These are phyloP conservation scores for Phaeoacremonium minimum DNA, from an alignment of 2,329 filamentous ascomycete species.

Conservation along the genomic window DNA sequence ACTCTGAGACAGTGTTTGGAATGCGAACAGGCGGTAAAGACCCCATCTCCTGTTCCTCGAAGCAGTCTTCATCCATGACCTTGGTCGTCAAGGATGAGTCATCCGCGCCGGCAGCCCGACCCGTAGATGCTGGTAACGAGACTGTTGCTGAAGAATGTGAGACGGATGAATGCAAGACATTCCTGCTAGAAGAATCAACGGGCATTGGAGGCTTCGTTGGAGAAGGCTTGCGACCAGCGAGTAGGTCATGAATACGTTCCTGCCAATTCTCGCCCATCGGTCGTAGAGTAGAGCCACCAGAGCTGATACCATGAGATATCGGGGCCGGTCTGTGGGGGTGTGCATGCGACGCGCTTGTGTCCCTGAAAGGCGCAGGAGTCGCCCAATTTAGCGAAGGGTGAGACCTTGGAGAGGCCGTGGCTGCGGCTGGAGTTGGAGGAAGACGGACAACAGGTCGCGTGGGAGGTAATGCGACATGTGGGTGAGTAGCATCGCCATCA, in stretches of 20 bases:
- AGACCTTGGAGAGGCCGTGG: constrained; percentile 22
- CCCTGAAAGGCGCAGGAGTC: constrained; percentile 24
- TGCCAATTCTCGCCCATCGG: constrained; percentile 49
- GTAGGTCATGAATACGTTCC: constrained; percentile 74
- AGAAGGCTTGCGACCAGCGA: constrained; percentile 61
- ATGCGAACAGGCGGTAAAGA: constrained; percentile 68
- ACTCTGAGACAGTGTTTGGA: constrained; percentile 57
- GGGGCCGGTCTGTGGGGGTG: constrained; percentile 16
- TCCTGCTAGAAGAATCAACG: constrained; percentile 65
- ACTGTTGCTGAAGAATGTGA: constrained; percentile 59
- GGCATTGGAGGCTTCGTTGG: constrained; percentile 53
- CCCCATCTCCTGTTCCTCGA: constrained; percentile 76
- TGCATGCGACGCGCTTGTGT: constrained; percentile 18
- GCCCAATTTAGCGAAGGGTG: constrained; percentile 28
- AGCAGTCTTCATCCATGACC: constrained; percentile 73
- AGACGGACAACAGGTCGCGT: constrained; percentile 76
- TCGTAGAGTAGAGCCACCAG: too few relatives aligned
- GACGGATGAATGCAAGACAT: constrained; percentile 53
- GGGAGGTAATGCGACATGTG: constrained; percentile 66
- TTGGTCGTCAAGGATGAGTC: constrained; percentile 51
- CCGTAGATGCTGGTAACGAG: constrained; percentile 49
- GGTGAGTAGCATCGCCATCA: constrained; percentile 59
- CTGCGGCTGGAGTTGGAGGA: constrained; percentile 52
- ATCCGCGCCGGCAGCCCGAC: constrained; percentile 15
- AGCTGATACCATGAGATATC: constrained; percentile 21